Evolutionary conservation across 148 eudicot genomes (phyloP), one percentile per base, ranked within the genome.

Genomic region (Fagopyrum homotropicum): DNA sequence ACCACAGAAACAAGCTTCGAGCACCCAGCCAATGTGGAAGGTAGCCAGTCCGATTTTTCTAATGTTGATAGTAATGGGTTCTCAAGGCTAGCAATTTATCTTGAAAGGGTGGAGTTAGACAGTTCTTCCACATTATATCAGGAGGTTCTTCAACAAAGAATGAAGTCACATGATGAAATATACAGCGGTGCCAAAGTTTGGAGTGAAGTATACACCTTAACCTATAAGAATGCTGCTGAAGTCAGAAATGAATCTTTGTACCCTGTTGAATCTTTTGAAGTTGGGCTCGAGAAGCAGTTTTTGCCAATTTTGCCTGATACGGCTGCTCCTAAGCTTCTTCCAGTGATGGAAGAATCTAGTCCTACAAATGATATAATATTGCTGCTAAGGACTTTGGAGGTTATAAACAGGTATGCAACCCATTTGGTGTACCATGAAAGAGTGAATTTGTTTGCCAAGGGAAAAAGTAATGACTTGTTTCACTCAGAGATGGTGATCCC

Each of bases 361-460:
- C 81, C 96, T 66, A 72, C 83, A 76, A 83, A 81, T 76, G 91
- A 95, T 80, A 72, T 90, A 63, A 82, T 95, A 72, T 73, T 76
- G 73, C 86, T 95, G 43, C 89, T 95, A 69, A 89, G 81, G 80
- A 83, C 81, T 80, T 87, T 95, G 88, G 93, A 90, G 84, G 82
- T 82, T 75, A 83, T 90, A 80, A 95, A 92, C 84, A 83, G 88
- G 79, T 83, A 80, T 73, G 77, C 86, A 49, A 79, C 81, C 79
- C 92, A 92, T 85, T 74, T 95, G 80, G 79, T 89, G 74, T 84
- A 82, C 72, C 82, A 75, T 78, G 91, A 85, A 80, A 84, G 84
- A 77, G 76, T 84, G 77, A 64, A 66, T 74, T 87, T 81, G 44
- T 92, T 86, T 88, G 91, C 85, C 17, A 82, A 83, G 75, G 97